Base-by-base conservation (phyloP, 2,329 filamentous ascomycete species). In the Cercospora brassicicola region DNA sequence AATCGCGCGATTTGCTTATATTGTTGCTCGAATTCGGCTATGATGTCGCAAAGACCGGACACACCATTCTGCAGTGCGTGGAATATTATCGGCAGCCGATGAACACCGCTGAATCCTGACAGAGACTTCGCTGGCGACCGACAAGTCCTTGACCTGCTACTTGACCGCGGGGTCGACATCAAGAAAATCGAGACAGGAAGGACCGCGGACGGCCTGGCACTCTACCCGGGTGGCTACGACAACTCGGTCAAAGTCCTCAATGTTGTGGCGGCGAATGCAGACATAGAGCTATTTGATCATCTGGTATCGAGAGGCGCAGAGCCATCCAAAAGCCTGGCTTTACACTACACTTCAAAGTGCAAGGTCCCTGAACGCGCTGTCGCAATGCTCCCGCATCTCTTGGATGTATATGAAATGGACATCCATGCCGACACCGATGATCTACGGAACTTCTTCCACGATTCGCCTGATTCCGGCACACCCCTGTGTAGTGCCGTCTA, bases 91-190 rank as follows among this genome's bases (percentile, higher is more conserved):
- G 3, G 51, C 26, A 11, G 30, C n/a, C 13, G n/a, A 55, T 15
- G 51, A 48, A 48, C 15, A 20, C 4, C 18, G 42, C 42, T 26
- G 51, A 56, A 2, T 30, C 6, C 23, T 20, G 18, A 15, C 28
- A 68, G 66, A 13, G 39, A 71, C 28, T 71, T 65, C 45, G 60
- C 48, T 2, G 13, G 65, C 13, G 63, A 65, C 13, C 65, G 42
- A 8, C 48, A 62, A 4, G 68, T 48, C n/a, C 51, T 71, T 20
- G 66, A 71, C 31, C 70, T 64, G 56, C 28, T 70, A 30, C 66
- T 71, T 18, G 69, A 69, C 23, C 68, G 55, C 31, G 69, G 69
- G 18, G 65, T 57, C 30, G 66, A 71, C 18, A 66, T 71, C 64
- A 68, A 64, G 20, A 57, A 45, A 8, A 65, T 66, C 13, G 60